Percentiles rank a stretch among this genome's conserved stretches.
phyloP scores from a whole-genome alignment of 805 yeast species.

The Torulaspora gathmanii region DNA sequence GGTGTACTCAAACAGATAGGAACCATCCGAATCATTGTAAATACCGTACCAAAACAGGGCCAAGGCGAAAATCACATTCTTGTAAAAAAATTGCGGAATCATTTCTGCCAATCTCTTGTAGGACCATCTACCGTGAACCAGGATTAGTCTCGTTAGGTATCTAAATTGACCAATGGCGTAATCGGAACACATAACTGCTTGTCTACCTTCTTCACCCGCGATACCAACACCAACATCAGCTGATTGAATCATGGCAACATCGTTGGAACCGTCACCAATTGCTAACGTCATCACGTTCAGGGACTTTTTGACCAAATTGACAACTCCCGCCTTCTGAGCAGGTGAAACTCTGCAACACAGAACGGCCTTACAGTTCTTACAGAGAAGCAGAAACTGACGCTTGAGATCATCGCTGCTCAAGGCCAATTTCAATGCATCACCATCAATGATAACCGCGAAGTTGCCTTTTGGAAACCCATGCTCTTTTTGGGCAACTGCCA shows the following conservation, averaged over 20 bases:
- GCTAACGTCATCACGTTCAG: constrained; percentile 80
- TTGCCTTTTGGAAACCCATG: constrained; percentile 67
- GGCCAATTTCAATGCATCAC: constrained; percentile 64
- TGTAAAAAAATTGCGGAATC: constrained; percentile 78
- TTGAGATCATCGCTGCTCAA: constrained; percentile 41
- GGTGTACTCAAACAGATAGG: constrained; percentile 74
- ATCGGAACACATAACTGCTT: constrained; percentile 84
- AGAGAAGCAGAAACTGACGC: constrained; percentile 60
- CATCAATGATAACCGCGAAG: constrained; percentile 71
- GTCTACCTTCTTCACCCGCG: constrained; percentile 89
- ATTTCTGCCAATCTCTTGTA: constrained; percentile 76
- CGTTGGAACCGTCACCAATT: constrained; percentile 86
- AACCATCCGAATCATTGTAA: constrained; percentile 69
- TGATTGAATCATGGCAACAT: constrained; percentile 86
- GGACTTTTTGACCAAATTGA: constrained; percentile 66
- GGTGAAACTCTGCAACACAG: constrained; percentile 87
- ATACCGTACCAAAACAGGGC: constrained; percentile 80
- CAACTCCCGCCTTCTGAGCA: constrained; percentile 82
- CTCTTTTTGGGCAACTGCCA: constrained; percentile 47
- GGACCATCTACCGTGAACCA: constrained; percentile 86
- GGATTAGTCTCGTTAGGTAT: constrained; percentile 56
- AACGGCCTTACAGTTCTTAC: constrained; percentile 78
- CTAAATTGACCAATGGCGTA: constrained; percentile 83
- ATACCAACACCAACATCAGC: constrained; percentile 87
- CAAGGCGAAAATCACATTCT: constrained; percentile 69